Evolutionary conservation across 371 early-diverging fungal species (phyloP).

Genomic region (Apophysomyces ossiformis): DNA sequence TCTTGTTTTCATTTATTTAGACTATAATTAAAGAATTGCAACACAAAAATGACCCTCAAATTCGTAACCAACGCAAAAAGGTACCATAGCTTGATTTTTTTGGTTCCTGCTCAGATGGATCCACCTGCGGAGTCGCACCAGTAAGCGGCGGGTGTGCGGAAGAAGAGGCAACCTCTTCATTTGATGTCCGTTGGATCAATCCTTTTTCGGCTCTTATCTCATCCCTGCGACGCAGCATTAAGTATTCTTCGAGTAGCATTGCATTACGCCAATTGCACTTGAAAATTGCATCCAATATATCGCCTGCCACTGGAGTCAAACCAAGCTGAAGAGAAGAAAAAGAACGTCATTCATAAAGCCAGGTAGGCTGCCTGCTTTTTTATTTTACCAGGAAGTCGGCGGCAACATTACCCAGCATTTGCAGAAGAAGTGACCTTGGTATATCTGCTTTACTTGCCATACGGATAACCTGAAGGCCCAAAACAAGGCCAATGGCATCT

Average conservation of each 20-base stretch:
- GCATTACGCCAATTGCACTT: constrained; percentile 57
- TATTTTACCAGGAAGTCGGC: constrained; percentile 49
- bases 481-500: constrained; percentile 42
- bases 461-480: constrained; percentile 45
- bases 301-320: constrained; percentile 53
- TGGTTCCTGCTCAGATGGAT: not conserved
- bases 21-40: constrained; percentile 4
- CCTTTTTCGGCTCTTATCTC: constrained; percentile 40
- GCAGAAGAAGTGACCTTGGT: constrained; percentile 36
- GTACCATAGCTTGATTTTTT: not conserved
- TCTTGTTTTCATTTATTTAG: constrained; percentile 9
- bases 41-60: not conserved
- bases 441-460: constrained; percentile 41
- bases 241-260: constrained; percentile 45
- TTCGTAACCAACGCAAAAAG: not conserved
- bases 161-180: not conserved
- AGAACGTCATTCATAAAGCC: not conserved
- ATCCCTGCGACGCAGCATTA: constrained; percentile 45
- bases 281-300: constrained; percentile 52
- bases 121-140: not conserved
- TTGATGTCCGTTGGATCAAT: not conserved
- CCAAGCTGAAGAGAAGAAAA: constrained; percentile 32
- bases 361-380: not conserved
- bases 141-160: not conserved
- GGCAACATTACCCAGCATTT: constrained; percentile 52